Base-by-base conservation (phyloP, 1,284 basidiomycete species). In the Sanghuangporus sanghuang region DNA sequence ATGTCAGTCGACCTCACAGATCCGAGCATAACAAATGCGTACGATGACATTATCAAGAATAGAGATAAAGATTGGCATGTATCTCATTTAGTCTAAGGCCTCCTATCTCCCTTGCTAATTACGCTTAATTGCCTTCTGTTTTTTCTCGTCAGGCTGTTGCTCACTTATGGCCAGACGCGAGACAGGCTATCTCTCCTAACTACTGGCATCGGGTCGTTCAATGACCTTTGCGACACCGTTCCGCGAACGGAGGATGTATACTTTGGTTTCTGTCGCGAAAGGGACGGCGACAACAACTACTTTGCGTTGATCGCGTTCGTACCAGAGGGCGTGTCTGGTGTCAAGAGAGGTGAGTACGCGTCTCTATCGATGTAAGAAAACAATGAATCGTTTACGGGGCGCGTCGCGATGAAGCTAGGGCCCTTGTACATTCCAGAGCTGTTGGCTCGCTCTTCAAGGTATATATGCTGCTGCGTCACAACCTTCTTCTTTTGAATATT, bases 261-360 rank as follows among this genome's bases (percentile, higher is more conserved):
- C 56, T 69, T 68, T 59, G 69, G 67, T 4, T 66, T 69, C 52
- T 67, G 65, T 59, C 65, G 68, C 36, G 69, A 69, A 59, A 64
- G 58, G 23, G 66, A 64, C 16, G 59, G 63, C n/a, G 63, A 63
- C 11, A 61, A 56, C 27, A 60, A 57, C 50, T 57, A 67, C 38
- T 66, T 60, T 36, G 62, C 67, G 55, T 44, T 67, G 52, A 54
- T 69, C 23, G 61, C 60, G 35, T 67, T 65, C 53, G 66, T 69
- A 50, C 69, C 69, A 11, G 66, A 68, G 39, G 62, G 63, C 32
- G 64, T 68, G 7, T 66, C 67, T 23, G 68, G 68, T 12, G 69
- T 69, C 16, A 61, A 61, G 49, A 57, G 68, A 68, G 69, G 69
- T 69, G 67, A 64, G 62, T 42, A 36, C 4, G 11, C 16, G 32